A percentile compares a stretch with the other conserved stretches of the same genome.
Conservation (phyloP, 2,329 filamentous ascomycete genomes). For the Shiraia bambusicola region DNA sequence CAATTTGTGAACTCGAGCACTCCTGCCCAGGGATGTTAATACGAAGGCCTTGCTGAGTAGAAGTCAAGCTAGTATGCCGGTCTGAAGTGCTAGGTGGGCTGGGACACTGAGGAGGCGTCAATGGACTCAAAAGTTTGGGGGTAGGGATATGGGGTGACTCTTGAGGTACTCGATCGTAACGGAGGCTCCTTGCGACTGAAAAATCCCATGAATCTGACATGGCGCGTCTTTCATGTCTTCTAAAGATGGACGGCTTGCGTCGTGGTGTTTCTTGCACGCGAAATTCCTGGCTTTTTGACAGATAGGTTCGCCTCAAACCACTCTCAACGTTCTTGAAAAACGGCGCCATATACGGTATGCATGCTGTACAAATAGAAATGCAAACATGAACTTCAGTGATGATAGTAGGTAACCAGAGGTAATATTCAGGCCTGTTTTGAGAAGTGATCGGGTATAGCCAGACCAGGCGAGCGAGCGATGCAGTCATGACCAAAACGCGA, state of each 20-base stretch:
- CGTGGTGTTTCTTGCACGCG: slow-evolving; percentile 8
- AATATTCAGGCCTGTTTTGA: slow-evolving; percentile 25
- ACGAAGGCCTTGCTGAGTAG: slow-evolving; percentile 13
- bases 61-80: no score
- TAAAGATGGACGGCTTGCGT: slow-evolving; percentile 10
- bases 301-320: slow-evolving; percentile 16
- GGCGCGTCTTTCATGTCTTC: slow-evolving; percentile 14
- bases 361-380: slow-evolving; percentile 34
- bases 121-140: slow-evolving; percentile 19
- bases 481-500: slow-evolving; percentile 28
- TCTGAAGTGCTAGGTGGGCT: slow-evolving; percentile 16
- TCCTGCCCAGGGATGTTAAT: slow-evolving; percentile 25
- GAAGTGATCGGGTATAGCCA: slow-evolving; percentile 34
- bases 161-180: slow-evolving; percentile 20
- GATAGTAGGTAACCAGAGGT: slow-evolving; percentile 33
- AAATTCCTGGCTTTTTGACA: slow-evolving; percentile 11
- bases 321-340: slow-evolving; percentile 28
- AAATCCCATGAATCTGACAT: slow-evolving; percentile 14
- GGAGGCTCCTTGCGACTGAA: slow-evolving; percentile 5
- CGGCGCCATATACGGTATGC: slow-evolving; percentile 38
- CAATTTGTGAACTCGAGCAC: slow-evolving; percentile 2
- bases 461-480: slow-evolving; percentile 30
- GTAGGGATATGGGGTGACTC: slow-evolving; percentile 25
- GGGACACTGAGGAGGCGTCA: slow-evolving; percentile 15
- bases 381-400: slow-evolving; percentile 33